Conservation (phyloP, 1,139 yeast species). For the Pichia sp. region DNA sequence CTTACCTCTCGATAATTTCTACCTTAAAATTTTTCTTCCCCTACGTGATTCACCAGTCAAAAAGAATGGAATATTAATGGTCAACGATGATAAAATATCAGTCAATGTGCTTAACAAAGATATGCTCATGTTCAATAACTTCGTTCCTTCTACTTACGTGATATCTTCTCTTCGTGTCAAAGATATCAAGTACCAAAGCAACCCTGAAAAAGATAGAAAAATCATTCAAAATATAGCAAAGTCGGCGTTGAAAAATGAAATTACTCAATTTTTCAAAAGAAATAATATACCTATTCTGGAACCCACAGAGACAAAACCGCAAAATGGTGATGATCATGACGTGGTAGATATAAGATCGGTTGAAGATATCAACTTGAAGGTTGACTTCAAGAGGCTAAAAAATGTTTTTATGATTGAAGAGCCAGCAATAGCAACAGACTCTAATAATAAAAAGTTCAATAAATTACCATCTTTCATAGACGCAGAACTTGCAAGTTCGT, state of each 20-base stretch:
- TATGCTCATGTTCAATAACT: conserved; percentile 5
- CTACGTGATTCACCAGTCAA: neutral
- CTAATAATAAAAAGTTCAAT: conserved; percentile 7
- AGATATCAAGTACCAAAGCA: neutral
- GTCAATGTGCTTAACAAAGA: conserved; percentile 12
- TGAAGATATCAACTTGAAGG: conserved; percentile 11
- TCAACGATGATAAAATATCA: conserved; percentile 10
- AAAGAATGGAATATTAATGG: conserved; percentile 7
- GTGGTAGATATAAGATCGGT: neutral
- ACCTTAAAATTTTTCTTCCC: neutral
- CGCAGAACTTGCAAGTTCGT: conserved; percentile 12
- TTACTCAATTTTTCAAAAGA: neutral
- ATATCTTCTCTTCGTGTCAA: conserved; percentile 14
- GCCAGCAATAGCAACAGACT: conserved; percentile 16
- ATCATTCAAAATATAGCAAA: conserved; percentile 1
- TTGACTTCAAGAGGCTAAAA: conserved; percentile 12
- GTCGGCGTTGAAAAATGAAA: neutral
- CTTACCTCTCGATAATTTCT: neutral
- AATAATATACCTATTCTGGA: neutral
- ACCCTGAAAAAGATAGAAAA: conserved; percentile 9
- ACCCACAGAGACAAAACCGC: neutral
- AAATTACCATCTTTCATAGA: conserved; percentile 16
- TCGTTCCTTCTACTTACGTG: conserved; percentile 11
- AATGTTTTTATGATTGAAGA: conserved; percentile 17
- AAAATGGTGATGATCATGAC: neutral